Evolutionary conservation across 2,329 filamentous ascomycete genomes (phyloP).

Genomic region (Zasmidium cellare): DNA sequence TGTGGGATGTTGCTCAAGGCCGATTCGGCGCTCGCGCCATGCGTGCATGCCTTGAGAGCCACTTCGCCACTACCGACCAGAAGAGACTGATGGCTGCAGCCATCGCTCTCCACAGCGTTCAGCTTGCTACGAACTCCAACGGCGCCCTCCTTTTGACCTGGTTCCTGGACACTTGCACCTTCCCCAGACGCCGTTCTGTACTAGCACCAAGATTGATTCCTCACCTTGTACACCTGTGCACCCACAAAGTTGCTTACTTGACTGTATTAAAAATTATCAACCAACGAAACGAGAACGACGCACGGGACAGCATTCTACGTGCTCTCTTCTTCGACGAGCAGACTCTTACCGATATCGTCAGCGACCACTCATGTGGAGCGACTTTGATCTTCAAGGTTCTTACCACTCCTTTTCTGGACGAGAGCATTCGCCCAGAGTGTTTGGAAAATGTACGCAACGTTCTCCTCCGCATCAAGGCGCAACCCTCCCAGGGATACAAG

Average conservation of each 20-base stretch:
- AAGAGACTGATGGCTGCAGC: slow-evolving; percentile 91
- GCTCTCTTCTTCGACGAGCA: slow-evolving; percentile 94
- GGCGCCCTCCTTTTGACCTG: slow-evolving; percentile 91
- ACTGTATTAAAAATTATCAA: slow-evolving; percentile 98
- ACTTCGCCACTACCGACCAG: slow-evolving; percentile 91
- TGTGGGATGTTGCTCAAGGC: slow-evolving; percentile 92
- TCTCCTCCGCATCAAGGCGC: slow-evolving; percentile 84
- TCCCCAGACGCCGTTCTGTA: slow-evolving; percentile 86
- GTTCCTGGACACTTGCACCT: slow-evolving; percentile 97
- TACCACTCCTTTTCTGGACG: slow-evolving; percentile 96
- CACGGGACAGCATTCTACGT: slow-evolving; percentile 83
- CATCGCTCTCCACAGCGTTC: slow-evolving; percentile 94
- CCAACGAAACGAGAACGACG: slow-evolving; percentile 90
- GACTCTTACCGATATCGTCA: slow-evolving; percentile 83
- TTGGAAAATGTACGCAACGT: slow-evolving; percentile 91
- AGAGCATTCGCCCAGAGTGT: slow-evolving; percentile 81
- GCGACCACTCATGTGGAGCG: slow-evolving; percentile 86
- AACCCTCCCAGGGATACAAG: slow-evolving; percentile 95
- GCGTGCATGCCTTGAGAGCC: slow-evolving; percentile 94
- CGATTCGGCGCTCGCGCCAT: slow-evolving; percentile 94
- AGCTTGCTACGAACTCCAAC: slow-evolving; percentile 93
- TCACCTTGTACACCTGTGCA: slow-evolving; percentile 91
- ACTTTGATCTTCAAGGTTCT: slow-evolving; percentile 98
- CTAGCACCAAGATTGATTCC: slow-evolving; percentile 89
- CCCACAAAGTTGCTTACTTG: slow-evolving; percentile 96